Evolutionary conservation across 345 rosid genomes (phyloP), one percentile per base, ranked within the genome.

Genomic region (Anacardium occidentale): DNA sequence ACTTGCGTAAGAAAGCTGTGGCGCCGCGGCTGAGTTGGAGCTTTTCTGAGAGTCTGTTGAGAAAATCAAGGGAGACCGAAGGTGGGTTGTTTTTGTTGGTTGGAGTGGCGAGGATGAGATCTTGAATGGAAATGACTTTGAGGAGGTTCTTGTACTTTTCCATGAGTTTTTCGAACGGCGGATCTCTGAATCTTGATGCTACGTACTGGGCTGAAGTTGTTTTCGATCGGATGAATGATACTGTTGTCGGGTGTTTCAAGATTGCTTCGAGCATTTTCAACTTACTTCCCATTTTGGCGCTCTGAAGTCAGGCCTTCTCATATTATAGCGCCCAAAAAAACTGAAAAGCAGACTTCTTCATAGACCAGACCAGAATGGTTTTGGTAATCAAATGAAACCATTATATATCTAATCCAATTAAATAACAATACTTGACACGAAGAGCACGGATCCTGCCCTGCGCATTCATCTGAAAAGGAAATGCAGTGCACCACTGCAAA

Each of bases 11-110:
- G 55, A 95, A 94, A 56, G 96, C 79, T 54, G 90, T 80, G 4
- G 98, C 91, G 0, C 98, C 97, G 40, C 90, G 86, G 81, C 89
- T 95, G 17, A 95, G 86, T 72, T 86, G 97, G 67, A 92, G 93
- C 82, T 84, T 91, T 66, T 89, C 96, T 57, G 99, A 91, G 55
- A 95, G 96, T 26, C 86, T 77, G 26, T 88, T 75, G 77, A 92
- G 96, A 79, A 92, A 95, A 65, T 92, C 90, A 62, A 95, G 73
- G 52, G 97, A 92, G 26, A 85, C 77, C 0, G 90, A 89, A 2
- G 92, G 91, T 50, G 86, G 87, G 72, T 62, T 77, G 29, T 34
- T 71, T 69, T 80, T 78, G 60, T 42, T 70, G 68, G 79, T 78
- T 67, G 91, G 91, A 74, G 80, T 83, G 10, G 95, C 92, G 5